These are phyloP conservation scores for Periglandula ipomoeae DNA, from an alignment of 2,329 filamentous ascomycete species.

Conservation along the genomic window DNA sequence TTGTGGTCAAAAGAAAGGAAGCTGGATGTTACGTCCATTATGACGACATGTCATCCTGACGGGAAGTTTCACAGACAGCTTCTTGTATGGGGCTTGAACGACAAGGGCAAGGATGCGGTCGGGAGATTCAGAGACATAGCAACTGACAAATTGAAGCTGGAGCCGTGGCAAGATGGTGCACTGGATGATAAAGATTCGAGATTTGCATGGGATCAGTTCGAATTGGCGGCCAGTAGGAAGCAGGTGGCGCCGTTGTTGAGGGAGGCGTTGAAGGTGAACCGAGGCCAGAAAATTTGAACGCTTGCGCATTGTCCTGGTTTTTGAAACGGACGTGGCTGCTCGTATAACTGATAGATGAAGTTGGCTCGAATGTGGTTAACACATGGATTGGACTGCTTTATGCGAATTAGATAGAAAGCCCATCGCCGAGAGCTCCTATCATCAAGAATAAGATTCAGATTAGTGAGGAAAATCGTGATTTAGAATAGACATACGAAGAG, in stretches of 20 bases:
- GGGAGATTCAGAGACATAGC: constrained; percentile 42
- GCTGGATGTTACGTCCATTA: constrained; percentile 56
- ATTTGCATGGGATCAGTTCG: constrained; percentile 58
- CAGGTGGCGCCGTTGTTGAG: constrained; percentile 60
- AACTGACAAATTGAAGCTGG: constrained; percentile 42
- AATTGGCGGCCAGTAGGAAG: constrained; percentile 53
- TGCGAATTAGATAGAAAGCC: too few species aligned
- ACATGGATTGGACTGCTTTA: too few species aligned
- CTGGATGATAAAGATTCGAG: constrained; percentile 41
- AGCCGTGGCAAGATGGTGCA: constrained; percentile 40
- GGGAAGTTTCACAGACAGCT: constrained; percentile 57
- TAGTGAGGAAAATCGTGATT: too few species aligned
- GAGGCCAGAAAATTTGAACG: background rate
- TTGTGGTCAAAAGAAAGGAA: constrained; percentile 45
- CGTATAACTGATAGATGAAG: too few species aligned
- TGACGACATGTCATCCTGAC: constrained; percentile 54
- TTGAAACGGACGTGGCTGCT: too few species aligned
- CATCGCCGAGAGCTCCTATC: too few species aligned
- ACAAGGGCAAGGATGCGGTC: constrained; percentile 38
- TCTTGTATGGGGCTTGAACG: constrained; percentile 53
- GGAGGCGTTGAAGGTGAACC: constrained; percentile 36
- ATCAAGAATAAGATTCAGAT: too few species aligned
- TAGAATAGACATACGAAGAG: too few species aligned
- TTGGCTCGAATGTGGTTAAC: too few species aligned
- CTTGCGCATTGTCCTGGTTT: background rate